These are phyloP conservation scores for Diaporthe citrichinensis DNA, from an alignment of 2,329 filamentous ascomycete genomes.

Conservation along the genomic window DNA sequence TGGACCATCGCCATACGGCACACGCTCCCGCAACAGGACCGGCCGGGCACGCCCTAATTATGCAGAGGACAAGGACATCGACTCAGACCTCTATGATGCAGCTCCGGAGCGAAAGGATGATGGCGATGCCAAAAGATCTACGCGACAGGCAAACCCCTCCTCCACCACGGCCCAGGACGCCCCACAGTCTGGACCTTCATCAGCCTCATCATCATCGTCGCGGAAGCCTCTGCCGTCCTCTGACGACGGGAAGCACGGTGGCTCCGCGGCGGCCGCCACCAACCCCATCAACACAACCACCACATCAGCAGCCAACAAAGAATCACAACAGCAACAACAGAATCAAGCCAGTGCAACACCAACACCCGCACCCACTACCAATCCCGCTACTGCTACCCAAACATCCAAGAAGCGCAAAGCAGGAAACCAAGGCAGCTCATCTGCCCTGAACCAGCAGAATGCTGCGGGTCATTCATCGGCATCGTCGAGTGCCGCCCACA, in stretches of 20 bases:
- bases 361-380: constrained; percentile 43
- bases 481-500: constrained; percentile 47
- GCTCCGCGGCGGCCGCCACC: constrained; percentile 55
- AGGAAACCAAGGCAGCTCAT: constrained; percentile 56
- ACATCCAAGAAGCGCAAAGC: constrained; percentile 90
- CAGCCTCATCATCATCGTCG: constrained; percentile 48
- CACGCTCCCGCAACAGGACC: constrained; percentile 90
- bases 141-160: constrained; percentile 53
- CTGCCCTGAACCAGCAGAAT: constrained; percentile 45
- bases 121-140: constrained; percentile 69
- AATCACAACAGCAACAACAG: constrained; percentile 46
- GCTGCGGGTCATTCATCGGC: constrained; percentile 40
- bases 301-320: constrained; percentile 34
- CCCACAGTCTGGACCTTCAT: constrained; percentile 46
- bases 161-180: constrained; percentile 50
- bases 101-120: constrained; percentile 68
- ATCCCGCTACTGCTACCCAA: constrained; percentile 62
- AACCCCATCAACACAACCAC: constrained; percentile 45
- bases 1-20: constrained; percentile 83
- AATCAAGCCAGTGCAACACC: constrained; percentile 44
- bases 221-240: constrained; percentile 49
- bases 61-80: constrained; percentile 91
- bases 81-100: constrained; percentile 86
- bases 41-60: constrained; percentile 90
- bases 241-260: constrained; percentile 56